These are phyloP conservation scores for Gossypium stocksii DNA, from an alignment of 345 rosid genomes.

Conservation along the genomic window DNA sequence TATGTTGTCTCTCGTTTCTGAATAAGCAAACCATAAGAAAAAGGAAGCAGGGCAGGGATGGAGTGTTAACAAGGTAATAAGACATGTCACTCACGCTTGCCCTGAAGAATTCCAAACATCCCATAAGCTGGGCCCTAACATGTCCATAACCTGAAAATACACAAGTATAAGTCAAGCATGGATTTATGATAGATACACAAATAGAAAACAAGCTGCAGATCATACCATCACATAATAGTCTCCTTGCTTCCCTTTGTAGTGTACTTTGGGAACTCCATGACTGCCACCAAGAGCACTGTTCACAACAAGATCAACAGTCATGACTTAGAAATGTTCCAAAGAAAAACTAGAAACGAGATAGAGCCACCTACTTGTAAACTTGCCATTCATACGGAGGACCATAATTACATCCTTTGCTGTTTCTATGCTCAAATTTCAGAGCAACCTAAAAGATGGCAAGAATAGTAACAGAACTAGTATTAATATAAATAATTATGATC, in stretches of 20 bases:
- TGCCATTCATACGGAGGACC: conserved; percentile 99
- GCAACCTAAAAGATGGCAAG: conserved; percentile 59
- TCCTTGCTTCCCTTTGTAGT: conserved; percentile 91
- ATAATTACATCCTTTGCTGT: conserved; percentile 94
- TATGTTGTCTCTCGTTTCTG: neutral
- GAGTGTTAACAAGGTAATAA: conserved; percentile 1
- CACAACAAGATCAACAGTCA: conserved; percentile 7
- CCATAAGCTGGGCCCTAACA: conserved; percentile 98
- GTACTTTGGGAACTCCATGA: conserved; percentile 93
- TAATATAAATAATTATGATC: neutral
- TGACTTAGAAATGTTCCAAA: neutral
- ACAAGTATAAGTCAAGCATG: conserved; percentile 13
- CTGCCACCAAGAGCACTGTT: conserved; percentile 90
- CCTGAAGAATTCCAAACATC: conserved; percentile 95
- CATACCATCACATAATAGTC: conserved; percentile 96
- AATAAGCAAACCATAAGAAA: neutral
- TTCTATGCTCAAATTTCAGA: conserved; percentile 88
- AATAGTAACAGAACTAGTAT: neutral
- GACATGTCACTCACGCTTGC: conserved; percentile 64
- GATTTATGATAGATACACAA: conserved; percentile 15
- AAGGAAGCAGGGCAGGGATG: neutral
- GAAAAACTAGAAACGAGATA: neutral
- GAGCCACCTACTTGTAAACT: conserved; percentile 70
- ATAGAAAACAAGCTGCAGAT: conserved; percentile 2
- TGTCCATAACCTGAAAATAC: conserved; percentile 84